Percentiles rank a stretch among this genome's conserved stretches.
phyloP scores from a whole-genome alignment of 108 stramenopile species.

The Nitzschia putrida region DNA sequence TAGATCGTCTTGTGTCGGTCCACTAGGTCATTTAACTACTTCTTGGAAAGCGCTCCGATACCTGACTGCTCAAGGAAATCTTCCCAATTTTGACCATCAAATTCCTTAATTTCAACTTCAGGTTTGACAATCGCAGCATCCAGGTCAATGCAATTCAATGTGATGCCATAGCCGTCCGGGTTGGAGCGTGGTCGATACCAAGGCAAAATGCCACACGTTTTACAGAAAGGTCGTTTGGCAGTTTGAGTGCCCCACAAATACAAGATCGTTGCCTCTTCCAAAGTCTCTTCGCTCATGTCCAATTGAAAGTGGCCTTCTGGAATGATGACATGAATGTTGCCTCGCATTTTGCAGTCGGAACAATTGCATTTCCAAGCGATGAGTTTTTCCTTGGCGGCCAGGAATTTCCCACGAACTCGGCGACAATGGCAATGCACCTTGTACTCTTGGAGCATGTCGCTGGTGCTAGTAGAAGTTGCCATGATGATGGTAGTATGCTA shows the following conservation, averaged over 20 bases:
- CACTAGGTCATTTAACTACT: neutral
- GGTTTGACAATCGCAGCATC: constrained; percentile 9
- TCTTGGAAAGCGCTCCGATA: constrained; percentile 22
- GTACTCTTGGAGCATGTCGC: constrained; percentile 3
- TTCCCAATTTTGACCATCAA: constrained; percentile 63
- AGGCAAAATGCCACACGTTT: constrained; percentile 54
- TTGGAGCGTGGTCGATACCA: constrained; percentile 64
- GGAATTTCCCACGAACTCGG: constrained; percentile 34
- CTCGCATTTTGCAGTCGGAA: constrained; percentile 50
- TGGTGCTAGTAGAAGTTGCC: too few relatives aligned
- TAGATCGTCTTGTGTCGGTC: too few relatives aligned
- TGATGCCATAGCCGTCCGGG: constrained; percentile 61
- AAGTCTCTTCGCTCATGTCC: constrained; percentile 23
- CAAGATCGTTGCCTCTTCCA: constrained; percentile 38
- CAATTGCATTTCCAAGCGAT: constrained; percentile 63
- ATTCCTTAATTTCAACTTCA: constrained; percentile 37
- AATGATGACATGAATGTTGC: constrained; percentile 52
- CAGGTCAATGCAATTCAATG: constrained; percentile 39
- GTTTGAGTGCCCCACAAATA: constrained; percentile 55
- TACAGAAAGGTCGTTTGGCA: constrained; percentile 50
- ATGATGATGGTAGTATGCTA: too few relatives aligned
- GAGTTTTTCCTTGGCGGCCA: constrained; percentile 20
- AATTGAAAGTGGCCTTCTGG: constrained; percentile 32
- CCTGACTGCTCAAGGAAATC: constrained; percentile 22
- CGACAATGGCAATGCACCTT: constrained; percentile 52